Percentiles rank a stretch among this genome's conserved stretches.
phyloP scores from a whole-genome alignment of 164 flowering plant species.

The Umbilicus rupestris region DNA sequence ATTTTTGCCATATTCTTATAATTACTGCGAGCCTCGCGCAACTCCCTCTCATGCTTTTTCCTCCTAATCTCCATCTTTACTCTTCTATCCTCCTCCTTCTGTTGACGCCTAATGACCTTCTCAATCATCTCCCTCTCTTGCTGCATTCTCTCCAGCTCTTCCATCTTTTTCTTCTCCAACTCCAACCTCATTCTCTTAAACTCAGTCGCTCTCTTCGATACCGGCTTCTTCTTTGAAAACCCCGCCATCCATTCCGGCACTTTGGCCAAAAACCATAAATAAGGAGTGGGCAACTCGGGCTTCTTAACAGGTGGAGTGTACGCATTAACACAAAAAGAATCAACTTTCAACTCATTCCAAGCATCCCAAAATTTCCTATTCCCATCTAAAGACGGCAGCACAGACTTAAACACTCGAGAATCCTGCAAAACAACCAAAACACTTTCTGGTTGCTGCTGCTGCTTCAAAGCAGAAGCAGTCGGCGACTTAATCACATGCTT shows the following conservation, averaged over 20 bases:
- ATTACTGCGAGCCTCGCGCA: conserved; percentile 30
- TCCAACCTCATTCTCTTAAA: conserved; percentile 34
- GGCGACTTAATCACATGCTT: conserved; percentile 70
- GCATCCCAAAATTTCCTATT: conserved; percentile 61
- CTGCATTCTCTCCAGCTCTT: conserved; percentile 49
- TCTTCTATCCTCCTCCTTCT: conserved; percentile 45
- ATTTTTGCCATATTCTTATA: conserved; percentile 29
- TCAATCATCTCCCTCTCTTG: conserved; percentile 37
- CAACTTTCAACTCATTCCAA: conserved; percentile 59
- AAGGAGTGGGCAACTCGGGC: conserved; percentile 61
- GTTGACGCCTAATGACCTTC: conserved; percentile 33
- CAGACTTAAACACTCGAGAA: conserved; percentile 63
- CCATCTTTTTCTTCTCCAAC: conserved; percentile 48
- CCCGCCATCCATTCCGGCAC: conserved; percentile 27
- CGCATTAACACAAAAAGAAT: conserved; percentile 58
- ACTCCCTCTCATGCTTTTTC: conserved; percentile 31
- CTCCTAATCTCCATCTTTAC: conserved; percentile 48
- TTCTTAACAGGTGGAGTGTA: conserved; percentile 67
- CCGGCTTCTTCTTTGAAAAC: conserved; percentile 43
- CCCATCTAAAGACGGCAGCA: conserved; percentile 51
- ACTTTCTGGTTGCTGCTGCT: conserved; percentile 33
- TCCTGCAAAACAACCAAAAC: conserved; percentile 75
- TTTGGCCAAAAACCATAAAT: conserved; percentile 44
- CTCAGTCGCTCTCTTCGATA: conserved; percentile 57
- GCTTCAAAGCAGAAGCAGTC: conserved; percentile 15